Evolutionary conservation across 2,329 filamentous ascomycete species (phyloP), one percentile per base, ranked within the genome.

Genomic region (Lasiodiplodia sp.): DNA sequence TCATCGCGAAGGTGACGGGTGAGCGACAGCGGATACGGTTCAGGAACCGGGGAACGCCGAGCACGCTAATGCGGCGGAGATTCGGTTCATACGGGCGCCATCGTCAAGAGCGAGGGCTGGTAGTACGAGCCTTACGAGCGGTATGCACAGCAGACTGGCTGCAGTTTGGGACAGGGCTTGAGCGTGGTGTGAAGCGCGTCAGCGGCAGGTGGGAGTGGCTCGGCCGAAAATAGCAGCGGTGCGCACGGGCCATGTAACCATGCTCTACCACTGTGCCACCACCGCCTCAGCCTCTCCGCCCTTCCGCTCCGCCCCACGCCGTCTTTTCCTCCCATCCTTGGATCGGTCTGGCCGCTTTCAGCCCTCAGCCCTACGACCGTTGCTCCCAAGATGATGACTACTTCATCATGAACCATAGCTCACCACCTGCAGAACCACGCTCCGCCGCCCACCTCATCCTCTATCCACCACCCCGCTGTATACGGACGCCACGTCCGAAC

Each of bases 121-220:
- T 49, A 49, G 63, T 53, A 66, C 63, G 63, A 66, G 62, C 63
- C 63, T 55, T 66, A 56, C 52, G 63, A 25, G 49, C 37, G 4
- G 63, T 23, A 66, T 44, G 47, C 38, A 14, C 28, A 16, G 31
- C 53, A 18, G 57, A 51, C 21, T 23, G 58, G 47, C 28, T 63
- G 58, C 58, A 63, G 44, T 28, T 47, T 14, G 38, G 34, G 25
- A 37, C 23, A n/a, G 4, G 23, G 60, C 47, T 31, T 31, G 25
- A 3, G 25, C 14, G 58, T 63, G 58, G 58, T 63, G 58, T 63
- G 58, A 51, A 51, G 58, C 11, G 5, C 31, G 34, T 16, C 37
- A n/a, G 56, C 18, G n/a, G 37, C 23, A 34, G 57, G 40, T 34
- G 38, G 21, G 8, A 23, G 58, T 28, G 56, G 58, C 55, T 44